Evolutionary conservation across 169 alveolate genomes (phyloP), one percentile per base, ranked within the genome.

Genomic region (Perkinsus chesapeaki): DNA sequence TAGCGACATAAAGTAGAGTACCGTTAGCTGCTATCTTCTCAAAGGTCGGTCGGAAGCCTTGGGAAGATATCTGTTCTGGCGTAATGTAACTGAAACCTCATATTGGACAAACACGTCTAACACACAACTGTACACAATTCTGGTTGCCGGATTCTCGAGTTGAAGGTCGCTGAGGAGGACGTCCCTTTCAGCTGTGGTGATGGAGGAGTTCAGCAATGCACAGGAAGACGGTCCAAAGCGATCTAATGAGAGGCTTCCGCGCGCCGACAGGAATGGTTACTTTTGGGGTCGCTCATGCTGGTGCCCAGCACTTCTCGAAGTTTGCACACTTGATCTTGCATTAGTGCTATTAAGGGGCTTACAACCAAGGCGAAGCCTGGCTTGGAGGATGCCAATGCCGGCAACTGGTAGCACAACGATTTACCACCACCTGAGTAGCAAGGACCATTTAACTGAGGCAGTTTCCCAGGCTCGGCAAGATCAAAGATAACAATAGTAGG

Each of bases 361-460:
- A 98, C 95, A 19, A 97, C 98, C 60, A 97, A 93, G 38, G 99
- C 97, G 31, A 97, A 96, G 7, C 94, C 95, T 91, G 96, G 97
- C 60, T 16, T 43, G 5, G 60, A 43, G n/a, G 82, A 60, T 91
- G 96, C 95, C 27, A 98, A 95, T 31, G 98, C 98, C 3, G 99
- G 99, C 12, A 98, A 95, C 95, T 98, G 99, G 94, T 96, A 98
- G 92, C 99, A 97, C 39, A 98, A 96, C 20, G 99, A 97, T 93
- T 98, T 98, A 0, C 99, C 99, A 37, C 98, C 98, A 39, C 99
- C 99, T 43, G 16, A 43, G n/a, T n/a, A n/a, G n/a, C n/a, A n/a
- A n/a, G n/a, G n/a, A n/a, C n/a, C n/a, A n/a, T n/a, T n/a, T n/a
- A n/a, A n/a, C n/a, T n/a, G n/a, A n/a, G n/a, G n/a, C n/a, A n/a